Evolutionary conservation across 257 asterid species (phyloP).

Genomic region (Salvia hispanica): DNA sequence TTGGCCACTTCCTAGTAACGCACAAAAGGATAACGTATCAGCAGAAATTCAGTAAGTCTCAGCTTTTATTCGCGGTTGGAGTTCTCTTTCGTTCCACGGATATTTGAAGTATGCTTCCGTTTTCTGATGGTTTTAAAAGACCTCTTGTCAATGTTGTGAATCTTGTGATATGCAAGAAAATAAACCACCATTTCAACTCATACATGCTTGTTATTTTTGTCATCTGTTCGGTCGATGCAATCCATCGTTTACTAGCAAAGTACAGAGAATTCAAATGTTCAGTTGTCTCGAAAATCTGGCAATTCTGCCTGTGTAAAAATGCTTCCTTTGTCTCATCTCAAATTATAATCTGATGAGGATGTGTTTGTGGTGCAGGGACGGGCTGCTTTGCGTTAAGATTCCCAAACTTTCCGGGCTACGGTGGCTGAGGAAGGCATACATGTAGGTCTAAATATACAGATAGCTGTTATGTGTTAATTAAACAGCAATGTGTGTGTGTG

Average conservation of each 20-base stretch:
- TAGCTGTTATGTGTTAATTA: neutral
- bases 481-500: neutral
- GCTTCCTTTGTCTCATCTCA: neutral
- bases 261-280: neutral
- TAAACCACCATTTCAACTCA: no score
- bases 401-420: slow-evolving; percentile 59
- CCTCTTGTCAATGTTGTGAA: no score
- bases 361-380: slow-evolving; percentile 57
- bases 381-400: slow-evolving; percentile 57
- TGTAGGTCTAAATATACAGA: slow-evolving; percentile 32
- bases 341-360: neutral
- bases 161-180: no score
- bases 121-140: neutral
- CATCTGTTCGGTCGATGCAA: neutral
- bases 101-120: no score
- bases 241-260: no score
- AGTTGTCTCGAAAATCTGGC: neutral
- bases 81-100: no score
- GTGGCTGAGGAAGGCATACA: slow-evolving; percentile 50
- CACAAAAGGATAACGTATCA: slow-evolving; percentile 53
- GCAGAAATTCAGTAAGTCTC: slow-evolving; percentile 80
- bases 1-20: slow-evolving; percentile 79
- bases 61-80: neutral
- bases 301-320: neutral
- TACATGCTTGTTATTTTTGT: neutral